phyloP scores from a whole-genome alignment of 164 flowering plant species.

The Dillenia suffruticosa region DNA sequence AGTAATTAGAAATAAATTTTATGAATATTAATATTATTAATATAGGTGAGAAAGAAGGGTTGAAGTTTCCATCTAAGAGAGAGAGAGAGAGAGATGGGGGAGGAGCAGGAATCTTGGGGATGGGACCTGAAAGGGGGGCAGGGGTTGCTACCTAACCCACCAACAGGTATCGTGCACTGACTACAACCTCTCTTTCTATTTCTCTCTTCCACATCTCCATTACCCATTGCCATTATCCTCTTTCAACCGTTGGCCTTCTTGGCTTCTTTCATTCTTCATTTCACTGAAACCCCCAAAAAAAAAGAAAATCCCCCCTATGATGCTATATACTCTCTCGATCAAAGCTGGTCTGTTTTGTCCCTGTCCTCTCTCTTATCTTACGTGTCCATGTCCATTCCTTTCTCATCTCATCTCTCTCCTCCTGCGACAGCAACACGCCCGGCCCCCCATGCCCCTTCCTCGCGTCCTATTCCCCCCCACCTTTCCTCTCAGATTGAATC shows the following conservation, averaged over 20 bases:
- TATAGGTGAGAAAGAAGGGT: neutral
- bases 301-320: neutral
- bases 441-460: neutral
- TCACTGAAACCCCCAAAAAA: neutral
- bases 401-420: slow-evolving; percentile 1
- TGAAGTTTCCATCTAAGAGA: slow-evolving; percentile 15
- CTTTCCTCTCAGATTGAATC: neutral
- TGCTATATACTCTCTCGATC: slow-evolving; percentile 5
- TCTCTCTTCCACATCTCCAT: slow-evolving; percentile 19
- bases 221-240: slow-evolving; percentile 16
- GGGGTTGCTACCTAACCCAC: slow-evolving; percentile 76
- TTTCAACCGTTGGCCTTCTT: too few species aligned
- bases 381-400: slow-evolving; percentile 9
- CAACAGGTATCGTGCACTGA: slow-evolving; percentile 62
- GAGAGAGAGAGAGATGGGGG: slow-evolving; percentile 10
- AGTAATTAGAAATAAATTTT: too few species aligned
- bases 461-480: slow-evolving; percentile 9
- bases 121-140: slow-evolving; percentile 49
- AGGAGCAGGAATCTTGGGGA: slow-evolving; percentile 40
- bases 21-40: neutral
- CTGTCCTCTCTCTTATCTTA: slow-evolving; percentile 4
- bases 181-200: too few species aligned
- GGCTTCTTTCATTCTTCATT: too few species aligned
- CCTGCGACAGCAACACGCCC: too few species aligned
- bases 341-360: slow-evolving; percentile 23